Conservation (phyloP, 2,329 filamentous ascomycete species). For the Claviceps sp. region DNA sequence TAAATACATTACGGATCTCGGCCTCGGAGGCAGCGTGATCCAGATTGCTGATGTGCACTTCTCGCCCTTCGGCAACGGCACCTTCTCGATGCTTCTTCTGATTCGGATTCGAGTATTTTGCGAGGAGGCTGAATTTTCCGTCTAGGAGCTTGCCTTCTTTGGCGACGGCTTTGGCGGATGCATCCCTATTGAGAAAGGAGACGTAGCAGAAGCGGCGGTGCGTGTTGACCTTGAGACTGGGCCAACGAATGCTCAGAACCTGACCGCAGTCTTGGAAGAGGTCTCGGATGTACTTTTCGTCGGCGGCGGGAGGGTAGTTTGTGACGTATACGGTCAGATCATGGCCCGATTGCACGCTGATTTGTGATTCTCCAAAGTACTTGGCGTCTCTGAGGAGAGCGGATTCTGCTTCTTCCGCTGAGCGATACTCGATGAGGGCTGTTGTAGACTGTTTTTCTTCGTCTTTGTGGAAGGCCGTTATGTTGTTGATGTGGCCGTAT, state of each 20-base stretch:
- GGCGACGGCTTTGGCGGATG: constrained; percentile 56
- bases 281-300: constrained; percentile 54
- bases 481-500: constrained; percentile 70
- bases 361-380: constrained; percentile 57
- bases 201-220: constrained; percentile 92
- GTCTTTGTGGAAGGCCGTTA: constrained; percentile 52
- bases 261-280: constrained; percentile 67
- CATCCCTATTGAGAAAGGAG: constrained; percentile 61
- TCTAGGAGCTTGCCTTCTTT: constrained; percentile 61
- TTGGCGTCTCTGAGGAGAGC: constrained; percentile 75
- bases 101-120: constrained; percentile 72
- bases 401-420: constrained; percentile 64
- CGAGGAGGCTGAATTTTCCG: constrained; percentile 54
- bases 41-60: constrained; percentile 65
- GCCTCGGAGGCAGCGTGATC: constrained; percentile 48
- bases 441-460: constrained; percentile 46
- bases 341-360: constrained; percentile 61
- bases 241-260: constrained; percentile 75
- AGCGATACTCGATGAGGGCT: constrained; percentile 75
- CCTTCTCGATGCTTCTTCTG: constrained; percentile 68
- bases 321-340: constrained; percentile 77
- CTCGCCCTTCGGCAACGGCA: constrained; percentile 73
- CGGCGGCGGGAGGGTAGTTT: constrained; percentile 72
- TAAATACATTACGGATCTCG: constrained; percentile 59
- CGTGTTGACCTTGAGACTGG: constrained; percentile 78